A percentile compares a stretch with the other conserved stretches of the same genome.
Evolutionary conservation across 768 basidiomycete species (phyloP).

Genomic region (Boletus eberwhitei): DNA sequence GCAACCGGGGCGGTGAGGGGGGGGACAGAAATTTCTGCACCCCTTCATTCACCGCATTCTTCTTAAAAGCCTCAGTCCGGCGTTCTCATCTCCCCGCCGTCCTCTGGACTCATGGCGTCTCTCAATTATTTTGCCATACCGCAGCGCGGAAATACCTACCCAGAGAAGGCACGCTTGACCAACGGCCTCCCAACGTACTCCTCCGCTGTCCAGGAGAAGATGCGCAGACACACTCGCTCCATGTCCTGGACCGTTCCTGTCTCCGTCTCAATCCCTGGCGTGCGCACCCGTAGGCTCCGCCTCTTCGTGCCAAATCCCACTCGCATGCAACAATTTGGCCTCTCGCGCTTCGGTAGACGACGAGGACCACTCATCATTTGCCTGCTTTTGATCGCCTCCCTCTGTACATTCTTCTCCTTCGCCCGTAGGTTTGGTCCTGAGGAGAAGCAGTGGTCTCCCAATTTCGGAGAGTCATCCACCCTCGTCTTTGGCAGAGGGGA

Average conservation of each 20-base stretch:
- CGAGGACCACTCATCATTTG: slow-evolving; percentile 53
- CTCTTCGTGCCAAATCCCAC: slow-evolving; percentile 59
- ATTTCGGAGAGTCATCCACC: slow-evolving; percentile 61
- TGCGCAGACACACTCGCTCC: slow-evolving; percentile 43
- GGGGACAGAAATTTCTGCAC: slow-evolving; percentile 16
- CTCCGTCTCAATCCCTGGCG: slow-evolving; percentile 57
- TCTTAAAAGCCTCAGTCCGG: slow-evolving; percentile 16
- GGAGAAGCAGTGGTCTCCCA: slow-evolving; percentile 61
- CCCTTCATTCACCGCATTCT: neutral
- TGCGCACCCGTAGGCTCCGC: slow-evolving; percentile 52
- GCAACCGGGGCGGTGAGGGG: neutral
- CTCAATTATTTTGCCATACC: slow-evolving; percentile 46
- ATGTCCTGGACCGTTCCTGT: slow-evolving; percentile 59
- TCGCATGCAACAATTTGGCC: slow-evolving; percentile 54
- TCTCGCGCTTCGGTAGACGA: slow-evolving; percentile 56
- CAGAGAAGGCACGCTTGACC: slow-evolving; percentile 40
- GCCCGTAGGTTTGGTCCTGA: slow-evolving; percentile 58
- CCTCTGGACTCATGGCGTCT: slow-evolving; percentile 39
- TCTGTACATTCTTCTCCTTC: slow-evolving; percentile 60
- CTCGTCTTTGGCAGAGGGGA: slow-evolving; percentile 76
- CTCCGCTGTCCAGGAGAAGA: slow-evolving; percentile 65
- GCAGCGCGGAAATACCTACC: slow-evolving; percentile 45
- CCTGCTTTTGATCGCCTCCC: slow-evolving; percentile 41
- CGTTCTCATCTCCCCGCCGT: slow-evolving; percentile 16
- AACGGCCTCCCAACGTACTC: slow-evolving; percentile 48